These are phyloP conservation scores for Rhizophagus clarus DNA, from an alignment of 192 early-diverging fungal genomes.

Conservation along the genomic window DNA sequence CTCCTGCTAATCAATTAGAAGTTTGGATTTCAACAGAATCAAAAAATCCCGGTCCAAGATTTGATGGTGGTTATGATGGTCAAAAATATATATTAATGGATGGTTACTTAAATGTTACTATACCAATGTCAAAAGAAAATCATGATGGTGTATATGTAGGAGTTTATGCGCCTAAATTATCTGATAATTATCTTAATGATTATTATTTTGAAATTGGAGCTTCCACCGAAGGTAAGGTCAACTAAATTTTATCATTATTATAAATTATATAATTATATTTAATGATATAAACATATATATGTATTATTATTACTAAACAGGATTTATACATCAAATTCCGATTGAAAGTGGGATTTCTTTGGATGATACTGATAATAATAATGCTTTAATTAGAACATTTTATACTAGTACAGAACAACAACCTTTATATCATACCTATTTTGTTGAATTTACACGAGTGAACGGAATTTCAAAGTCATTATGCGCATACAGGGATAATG, in stretches of 20 bases:
- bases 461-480: conserved; percentile 43
- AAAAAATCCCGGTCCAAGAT: background rate
- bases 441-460: conserved; percentile 29
- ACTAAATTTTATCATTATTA: background rate
- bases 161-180: background rate
- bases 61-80: background rate
- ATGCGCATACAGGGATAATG: conserved; percentile 52
- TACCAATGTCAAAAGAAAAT: background rate
- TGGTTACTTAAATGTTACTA: background rate
- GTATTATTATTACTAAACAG: background rate
- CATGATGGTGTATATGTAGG: conserved; percentile 1
- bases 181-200: background rate
- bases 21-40: background rate
- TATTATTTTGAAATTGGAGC: conserved; percentile 23
- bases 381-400: conserved; percentile 30
- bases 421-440: conserved; percentile 36
- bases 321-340: background rate
- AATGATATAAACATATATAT: background rate
- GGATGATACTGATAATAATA: conserved; percentile 44
- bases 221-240: conserved; percentile 5
- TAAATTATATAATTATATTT: background rate
- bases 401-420: conserved; percentile 33
- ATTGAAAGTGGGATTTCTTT: conserved; percentile 29
- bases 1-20: background rate
- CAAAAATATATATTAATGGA: background rate